phyloP scores from a whole-genome alignment of 768 basidiomycete genomes.

The Suillus alpinus region DNA sequence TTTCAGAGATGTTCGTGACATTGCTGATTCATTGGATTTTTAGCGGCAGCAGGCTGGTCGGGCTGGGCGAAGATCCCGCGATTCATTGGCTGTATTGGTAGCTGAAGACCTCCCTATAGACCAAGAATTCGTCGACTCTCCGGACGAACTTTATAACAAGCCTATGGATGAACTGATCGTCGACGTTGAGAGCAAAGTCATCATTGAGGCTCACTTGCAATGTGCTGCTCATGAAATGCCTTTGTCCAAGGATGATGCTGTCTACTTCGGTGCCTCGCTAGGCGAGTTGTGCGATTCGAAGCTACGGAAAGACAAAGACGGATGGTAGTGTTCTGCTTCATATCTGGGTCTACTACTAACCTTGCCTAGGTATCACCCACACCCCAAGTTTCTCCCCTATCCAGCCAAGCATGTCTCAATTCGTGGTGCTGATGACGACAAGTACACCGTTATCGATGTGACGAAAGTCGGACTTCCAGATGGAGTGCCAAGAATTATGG shows the following conservation, averaged over 20 bases:
- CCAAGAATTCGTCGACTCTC: conserved; percentile 67
- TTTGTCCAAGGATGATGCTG: conserved; percentile 56
- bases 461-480: conserved; percentile 33
- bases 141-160: conserved; percentile 67
- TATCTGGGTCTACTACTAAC: background rate
- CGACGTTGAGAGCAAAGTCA: conserved; percentile 69
- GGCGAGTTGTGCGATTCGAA: conserved; percentile 57
- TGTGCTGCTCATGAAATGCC: conserved; percentile 90
- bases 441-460: conserved; percentile 71
- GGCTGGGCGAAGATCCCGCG: conserved; percentile 77
- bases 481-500: conserved; percentile 47
- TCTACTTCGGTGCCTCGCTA: conserved; percentile 69
- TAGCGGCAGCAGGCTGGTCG: conserved; percentile 89
- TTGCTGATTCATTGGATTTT: background rate
- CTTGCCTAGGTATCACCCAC: conserved; percentile 68
- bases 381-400: conserved; percentile 75
- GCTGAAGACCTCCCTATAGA: conserved; percentile 70
- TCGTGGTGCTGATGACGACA: conserved; percentile 75
- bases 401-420: conserved; percentile 74
- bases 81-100: conserved; percentile 74
- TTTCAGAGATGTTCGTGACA: background rate
- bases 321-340: conserved; percentile 52
- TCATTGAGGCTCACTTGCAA: conserved; percentile 84
- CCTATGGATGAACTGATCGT: conserved; percentile 61
- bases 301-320: conserved; percentile 69